Evolutionary conservation across 306 rosid species (phyloP), one percentile per base, ranked within the genome.

Genomic region (Ochetophila trinervis): DNA sequence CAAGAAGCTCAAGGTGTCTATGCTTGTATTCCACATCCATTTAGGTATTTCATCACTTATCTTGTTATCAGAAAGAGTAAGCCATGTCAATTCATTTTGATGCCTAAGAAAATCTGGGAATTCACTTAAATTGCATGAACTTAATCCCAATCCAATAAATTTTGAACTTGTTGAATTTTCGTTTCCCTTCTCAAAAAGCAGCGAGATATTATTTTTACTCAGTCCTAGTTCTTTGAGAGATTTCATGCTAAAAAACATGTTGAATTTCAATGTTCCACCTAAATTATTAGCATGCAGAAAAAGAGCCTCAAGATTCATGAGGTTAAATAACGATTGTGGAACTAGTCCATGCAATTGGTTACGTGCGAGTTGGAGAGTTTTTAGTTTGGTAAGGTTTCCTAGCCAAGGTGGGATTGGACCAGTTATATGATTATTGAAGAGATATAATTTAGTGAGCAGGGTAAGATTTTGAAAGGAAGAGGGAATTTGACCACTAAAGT

Each of bases 331-430:
- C 2, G 64, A 68, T 2, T 6, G 13, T 42, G 72, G 72, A 68
- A 68, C 2, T 6, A 34, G 16, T n/a, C 73, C 73, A 0, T 6
- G 0, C 14, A 57, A 27, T 2, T 16, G 1, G 19, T 12, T 57
- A 0, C 0, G 0, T 0, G 0, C 0, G 4, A 69, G 59, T 1
- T 0, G 0, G 6, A 69, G 16, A 0, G 0, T 0, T 2, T 0
- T 2, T 4, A 59, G 36, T 14, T 58, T 18, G 60, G 74, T 59
- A 24, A 69, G 59, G n/a, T 69, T 58, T n/a, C 47, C 72, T 0
- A 67, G 24, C 24, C n/a, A 44, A 10, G 30, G 3, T 5, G 72
- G 63, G 3, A 67, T 11, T 54, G 30, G 19, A 3, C 72, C 72
- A 0, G 19, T n/a, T 11, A 60, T 8, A 8, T 60, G 27, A 42